Conservation (phyloP, 768 basidiomycete species). For the Ephemerocybe angulata region DNA sequence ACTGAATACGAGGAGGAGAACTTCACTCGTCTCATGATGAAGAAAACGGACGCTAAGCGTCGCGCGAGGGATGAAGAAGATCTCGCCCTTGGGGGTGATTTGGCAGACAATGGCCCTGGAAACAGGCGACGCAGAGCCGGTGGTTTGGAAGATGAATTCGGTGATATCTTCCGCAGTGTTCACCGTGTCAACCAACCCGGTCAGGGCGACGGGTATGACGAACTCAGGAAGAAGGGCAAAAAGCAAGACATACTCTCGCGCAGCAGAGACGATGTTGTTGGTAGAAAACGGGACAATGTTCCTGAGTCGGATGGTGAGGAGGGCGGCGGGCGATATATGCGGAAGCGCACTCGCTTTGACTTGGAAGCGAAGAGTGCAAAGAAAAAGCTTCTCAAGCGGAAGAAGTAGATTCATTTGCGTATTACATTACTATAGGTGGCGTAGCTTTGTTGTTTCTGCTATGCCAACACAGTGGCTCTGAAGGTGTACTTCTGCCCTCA, state of each 20-base stretch:
- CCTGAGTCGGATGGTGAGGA: slow-evolving; percentile 26
- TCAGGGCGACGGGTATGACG: slow-evolving; percentile 76
- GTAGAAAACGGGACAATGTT: slow-evolving; percentile 19
- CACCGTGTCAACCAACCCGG: slow-evolving; percentile 41
- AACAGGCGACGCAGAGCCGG: slow-evolving; percentile 58
- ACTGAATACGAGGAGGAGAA: slow-evolving; percentile 93
- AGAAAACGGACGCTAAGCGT: slow-evolving; percentile 76
- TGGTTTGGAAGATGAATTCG: slow-evolving; percentile 82
- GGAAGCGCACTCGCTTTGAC: slow-evolving; percentile 50
- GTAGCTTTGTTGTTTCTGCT: no score
- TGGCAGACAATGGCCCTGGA: slow-evolving; percentile 40
- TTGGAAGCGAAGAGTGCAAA: slow-evolving; percentile 41
- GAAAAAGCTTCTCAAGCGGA: slow-evolving; percentile 22
- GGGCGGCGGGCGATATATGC: slow-evolving; percentile 26
- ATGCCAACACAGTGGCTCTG: no score
- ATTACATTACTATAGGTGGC: no score
- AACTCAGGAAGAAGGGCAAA: slow-evolving; percentile 64
- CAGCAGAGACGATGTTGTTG: slow-evolving; percentile 37
- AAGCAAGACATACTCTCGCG: slow-evolving; percentile 59
- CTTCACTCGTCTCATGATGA: slow-evolving; percentile 86
- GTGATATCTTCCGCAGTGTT: slow-evolving; percentile 67
- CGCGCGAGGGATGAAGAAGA: slow-evolving; percentile 81
- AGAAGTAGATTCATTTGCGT: no score
- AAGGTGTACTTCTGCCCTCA: no score
- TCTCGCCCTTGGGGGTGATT: slow-evolving; percentile 76